phyloP scores from a whole-genome alignment of 352 stramenopile species.

The Pythium grandisporangium region DNA sequence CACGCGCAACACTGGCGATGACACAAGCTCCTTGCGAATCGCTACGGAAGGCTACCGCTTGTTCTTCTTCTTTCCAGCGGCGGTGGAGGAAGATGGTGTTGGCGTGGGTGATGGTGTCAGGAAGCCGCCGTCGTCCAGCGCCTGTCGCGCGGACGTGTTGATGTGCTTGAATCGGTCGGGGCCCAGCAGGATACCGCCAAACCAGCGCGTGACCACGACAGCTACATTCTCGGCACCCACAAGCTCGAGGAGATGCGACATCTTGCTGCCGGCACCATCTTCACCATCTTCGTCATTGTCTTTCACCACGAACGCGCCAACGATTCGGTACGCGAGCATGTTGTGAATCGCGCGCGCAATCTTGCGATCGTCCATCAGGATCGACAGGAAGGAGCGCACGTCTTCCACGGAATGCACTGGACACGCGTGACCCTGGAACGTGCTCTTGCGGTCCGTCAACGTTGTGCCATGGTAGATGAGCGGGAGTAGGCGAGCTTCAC shows the following conservation, averaged over 20 bases:
- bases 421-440: slow-evolving; percentile 68
- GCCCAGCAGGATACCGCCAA: slow-evolving; percentile 71
- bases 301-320: slow-evolving; percentile 58
- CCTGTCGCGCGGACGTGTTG: slow-evolving; percentile 53
- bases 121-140: slow-evolving; percentile 67
- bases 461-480: slow-evolving; percentile 60
- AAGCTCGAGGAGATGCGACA: slow-evolving; percentile 76
- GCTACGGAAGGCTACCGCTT: too few relatives aligned
- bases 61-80: slow-evolving; percentile 29
- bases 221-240: slow-evolving; percentile 73
- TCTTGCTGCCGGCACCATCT: slow-evolving; percentile 67
- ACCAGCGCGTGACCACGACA: slow-evolving; percentile 81
- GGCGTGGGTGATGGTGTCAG: slow-evolving; percentile 15
- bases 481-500: slow-evolving; percentile 36
- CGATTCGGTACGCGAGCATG: slow-evolving; percentile 83
- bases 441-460: slow-evolving; percentile 78
- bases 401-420: slow-evolving; percentile 56
- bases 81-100: slow-evolving; percentile 11
- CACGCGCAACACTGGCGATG: too few relatives aligned
- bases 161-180: slow-evolving; percentile 87
- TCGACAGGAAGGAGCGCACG: slow-evolving; percentile 67
- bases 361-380: slow-evolving; percentile 77
- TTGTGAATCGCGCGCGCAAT: slow-evolving; percentile 81
- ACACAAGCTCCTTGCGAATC: too few relatives aligned
- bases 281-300: slow-evolving; percentile 87